phyloP scores from a whole-genome alignment of 2,329 filamentous ascomycete species.

The Chaetomium sp. region DNA sequence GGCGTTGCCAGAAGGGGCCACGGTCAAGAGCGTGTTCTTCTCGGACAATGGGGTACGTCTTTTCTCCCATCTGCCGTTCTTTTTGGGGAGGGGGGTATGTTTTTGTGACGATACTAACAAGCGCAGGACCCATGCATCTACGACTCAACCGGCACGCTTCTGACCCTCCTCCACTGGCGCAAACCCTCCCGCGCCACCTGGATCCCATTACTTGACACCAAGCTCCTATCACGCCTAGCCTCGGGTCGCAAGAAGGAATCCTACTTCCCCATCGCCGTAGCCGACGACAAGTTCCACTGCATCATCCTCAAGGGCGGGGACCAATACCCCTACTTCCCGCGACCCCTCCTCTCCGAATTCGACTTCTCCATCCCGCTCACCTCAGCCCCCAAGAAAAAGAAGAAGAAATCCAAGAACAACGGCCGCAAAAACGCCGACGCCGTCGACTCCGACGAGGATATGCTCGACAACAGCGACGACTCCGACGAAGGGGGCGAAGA shows the following conservation, averaged over 20 bases:
- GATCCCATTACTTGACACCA: conserved; percentile 90
- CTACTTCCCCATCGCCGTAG: conserved; percentile 94
- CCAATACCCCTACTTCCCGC: conserved; percentile 85
- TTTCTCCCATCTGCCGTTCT: background rate
- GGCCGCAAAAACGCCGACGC: conserved; percentile 17
- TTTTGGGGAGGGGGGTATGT: background rate
- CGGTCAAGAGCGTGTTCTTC: conserved; percentile 80
- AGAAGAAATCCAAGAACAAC: conserved; percentile 18
- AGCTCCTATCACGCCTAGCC: conserved; percentile 70
- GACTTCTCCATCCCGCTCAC: conserved; percentile 80
- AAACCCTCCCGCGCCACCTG: conserved; percentile 77
- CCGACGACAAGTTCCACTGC: conserved; percentile 89
- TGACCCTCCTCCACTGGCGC: conserved; percentile 88
- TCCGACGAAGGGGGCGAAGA: conserved; percentile 21
- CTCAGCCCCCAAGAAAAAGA: conserved; percentile 36
- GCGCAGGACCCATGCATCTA: conserved; percentile 86
- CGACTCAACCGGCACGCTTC: conserved; percentile 81
- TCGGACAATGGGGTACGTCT: conserved; percentile 76
- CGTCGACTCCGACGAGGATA: conserved; percentile 25
- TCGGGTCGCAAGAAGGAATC: conserved; percentile 79
- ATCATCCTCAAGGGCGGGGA: conserved; percentile 98
- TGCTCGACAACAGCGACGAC: conserved; percentile 7
- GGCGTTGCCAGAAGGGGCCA: conserved; percentile 67
- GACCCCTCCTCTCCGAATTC: conserved; percentile 85
- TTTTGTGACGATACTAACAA: background rate